A percentile compares a stretch with the other conserved stretches of the same genome.
phyloP scores from a whole-genome alignment of 495 filamentous ascomycete species.

The Penicillium flavigenum region DNA sequence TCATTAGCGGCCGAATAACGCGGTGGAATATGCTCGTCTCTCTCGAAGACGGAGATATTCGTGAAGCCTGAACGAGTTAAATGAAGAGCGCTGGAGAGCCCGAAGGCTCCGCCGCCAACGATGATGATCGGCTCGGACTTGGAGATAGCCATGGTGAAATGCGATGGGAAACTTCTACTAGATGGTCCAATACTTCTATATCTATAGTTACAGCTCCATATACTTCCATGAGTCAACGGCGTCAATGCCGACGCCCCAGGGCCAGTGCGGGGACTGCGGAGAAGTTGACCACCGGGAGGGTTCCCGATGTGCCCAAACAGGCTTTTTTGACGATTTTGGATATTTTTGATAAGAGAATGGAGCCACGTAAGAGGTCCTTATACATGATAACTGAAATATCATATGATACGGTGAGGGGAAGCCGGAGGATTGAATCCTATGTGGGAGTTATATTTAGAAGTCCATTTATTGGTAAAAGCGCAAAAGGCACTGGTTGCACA shows the following conservation, averaged over 20 bases:
- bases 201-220: not conserved
- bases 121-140: slow-evolving; percentile 28
- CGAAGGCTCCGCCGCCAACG: slow-evolving; percentile 52
- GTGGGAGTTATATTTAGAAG: not conserved
- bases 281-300: slow-evolving; percentile 10
- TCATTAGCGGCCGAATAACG: slow-evolving; percentile 49
- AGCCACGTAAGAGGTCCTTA: not conserved
- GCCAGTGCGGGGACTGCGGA: slow-evolving; percentile 7
- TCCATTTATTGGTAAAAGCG: not conserved
- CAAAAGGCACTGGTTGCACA: not conserved
- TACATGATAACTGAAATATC: not conserved
- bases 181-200: not conserved
- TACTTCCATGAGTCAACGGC: not conserved
- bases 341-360: not conserved
- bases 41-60: slow-evolving; percentile 40
- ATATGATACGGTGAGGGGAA: not conserved
- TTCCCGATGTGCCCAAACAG: not conserved
- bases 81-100: slow-evolving; percentile 52
- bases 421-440: not conserved
- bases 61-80: slow-evolving; percentile 46
- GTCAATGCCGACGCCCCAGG: not conserved
- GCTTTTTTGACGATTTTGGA: not conserved
- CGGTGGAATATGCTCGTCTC: slow-evolving; percentile 28
- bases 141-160: slow-evolving; percentile 21
- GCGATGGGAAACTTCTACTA: not conserved